Evolutionary conservation across 148 eudicot species (phyloP).

Genomic region (Silene latifolia): DNA sequence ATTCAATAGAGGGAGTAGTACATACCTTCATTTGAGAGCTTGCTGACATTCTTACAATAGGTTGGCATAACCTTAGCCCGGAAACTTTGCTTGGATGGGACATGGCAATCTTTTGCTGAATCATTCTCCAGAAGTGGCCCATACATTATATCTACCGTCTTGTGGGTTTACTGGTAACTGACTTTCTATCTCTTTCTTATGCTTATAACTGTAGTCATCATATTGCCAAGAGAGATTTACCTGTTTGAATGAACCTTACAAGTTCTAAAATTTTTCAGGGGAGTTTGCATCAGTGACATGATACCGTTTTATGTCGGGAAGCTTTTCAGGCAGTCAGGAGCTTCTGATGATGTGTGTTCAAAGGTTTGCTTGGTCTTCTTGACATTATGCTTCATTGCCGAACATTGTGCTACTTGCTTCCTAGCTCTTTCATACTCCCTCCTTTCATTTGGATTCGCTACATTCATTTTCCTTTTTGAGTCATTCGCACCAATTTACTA

Average conservation of each 20-base stretch:
- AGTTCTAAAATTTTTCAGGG: constrained; percentile 44
- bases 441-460: background rate
- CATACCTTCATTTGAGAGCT: constrained; percentile 13
- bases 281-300: constrained; percentile 95
- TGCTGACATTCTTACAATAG: constrained; percentile 27
- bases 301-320: constrained; percentile 83
- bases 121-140: constrained; percentile 81
- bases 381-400: background rate
- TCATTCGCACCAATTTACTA: background rate
- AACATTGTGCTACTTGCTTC: background rate
- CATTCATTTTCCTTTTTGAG: background rate
- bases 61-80: constrained; percentile 78
- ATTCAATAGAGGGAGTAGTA: background rate
- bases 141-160: constrained; percentile 68
- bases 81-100: constrained; percentile 71
- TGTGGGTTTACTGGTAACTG: constrained; percentile 94
- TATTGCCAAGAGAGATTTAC: background rate
- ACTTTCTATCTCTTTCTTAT: background rate
- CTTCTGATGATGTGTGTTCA: constrained; percentile 69
- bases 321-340: constrained; percentile 67
- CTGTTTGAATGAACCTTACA: constrained; percentile 12
- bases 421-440: background rate
- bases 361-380: constrained; percentile 49
- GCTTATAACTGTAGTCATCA: background rate
- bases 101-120: constrained; percentile 73